phyloP scores from a whole-genome alignment of 768 basidiomycete species.

The Suillus occidentalis region DNA sequence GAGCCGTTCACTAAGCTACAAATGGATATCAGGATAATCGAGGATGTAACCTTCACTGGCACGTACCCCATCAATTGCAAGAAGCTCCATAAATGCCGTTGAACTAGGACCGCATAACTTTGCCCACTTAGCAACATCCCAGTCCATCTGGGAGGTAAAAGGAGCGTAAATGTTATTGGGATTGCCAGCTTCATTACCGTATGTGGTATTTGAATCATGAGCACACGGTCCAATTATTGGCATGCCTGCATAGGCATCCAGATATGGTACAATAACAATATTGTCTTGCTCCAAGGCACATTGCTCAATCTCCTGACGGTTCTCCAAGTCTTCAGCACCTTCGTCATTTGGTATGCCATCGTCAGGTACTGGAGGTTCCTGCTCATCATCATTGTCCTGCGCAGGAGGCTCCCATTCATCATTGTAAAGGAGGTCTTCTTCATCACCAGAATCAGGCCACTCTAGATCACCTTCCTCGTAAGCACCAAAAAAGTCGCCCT shows the following conservation, averaged over 20 bases:
- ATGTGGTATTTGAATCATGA: background rate
- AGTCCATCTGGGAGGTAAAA: constrained; percentile 37
- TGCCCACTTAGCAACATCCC: constrained; percentile 43
- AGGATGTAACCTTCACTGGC: background rate
- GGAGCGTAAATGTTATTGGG: constrained; percentile 24
- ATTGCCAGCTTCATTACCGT: background rate
- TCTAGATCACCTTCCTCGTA: background rate
- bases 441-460: background rate
- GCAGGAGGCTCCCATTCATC: background rate
- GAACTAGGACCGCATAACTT: constrained; percentile 37
- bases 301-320: background rate
- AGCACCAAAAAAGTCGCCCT: background rate
- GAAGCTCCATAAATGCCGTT: constrained; percentile 38
- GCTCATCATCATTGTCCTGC: too few relatives aligned
- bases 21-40: background rate
- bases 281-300: background rate
- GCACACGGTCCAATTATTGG: background rate
- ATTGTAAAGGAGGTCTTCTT: background rate
- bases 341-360: too few relatives aligned
- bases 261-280: background rate
- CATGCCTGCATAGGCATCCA: background rate
- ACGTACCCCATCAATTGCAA: constrained; percentile 40
- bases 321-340: background rate
- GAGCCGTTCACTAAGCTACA: background rate
- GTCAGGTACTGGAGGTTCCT: too few relatives aligned